A percentile compares a stretch with the other conserved stretches of the same genome.
Conservation (phyloP, 1,284 basidiomycete genomes). For the Boletus semigastroideus region DNA sequence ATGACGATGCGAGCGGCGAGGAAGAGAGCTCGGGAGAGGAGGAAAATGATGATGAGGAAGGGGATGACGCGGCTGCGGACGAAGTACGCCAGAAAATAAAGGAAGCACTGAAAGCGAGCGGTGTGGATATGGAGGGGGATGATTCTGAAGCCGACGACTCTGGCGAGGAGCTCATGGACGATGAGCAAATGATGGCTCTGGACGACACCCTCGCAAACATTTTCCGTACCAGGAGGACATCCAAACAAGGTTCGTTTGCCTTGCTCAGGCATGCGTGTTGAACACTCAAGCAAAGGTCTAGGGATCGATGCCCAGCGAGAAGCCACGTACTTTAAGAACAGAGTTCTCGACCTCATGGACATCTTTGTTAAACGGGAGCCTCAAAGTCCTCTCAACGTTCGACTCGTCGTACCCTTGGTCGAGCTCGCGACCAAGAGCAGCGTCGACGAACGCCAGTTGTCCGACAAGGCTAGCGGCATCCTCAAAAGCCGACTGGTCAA, state of each 20-base stretch:
- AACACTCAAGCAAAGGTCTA: conserved; percentile 24
- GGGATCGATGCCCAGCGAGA: conserved; percentile 73
- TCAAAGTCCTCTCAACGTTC: conserved; percentile 63
- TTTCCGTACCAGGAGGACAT: conserved; percentile 73
- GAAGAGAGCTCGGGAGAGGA: conserved; percentile 36
- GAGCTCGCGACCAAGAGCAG: conserved; percentile 67
- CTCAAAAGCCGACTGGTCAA: conserved; percentile 76
- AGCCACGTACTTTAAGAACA: conserved; percentile 92
- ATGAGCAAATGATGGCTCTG: conserved; percentile 97
- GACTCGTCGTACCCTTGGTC: conserved; percentile 74
- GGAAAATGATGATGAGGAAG: conserved; percentile 40
- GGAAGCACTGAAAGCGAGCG: conserved; percentile 75
- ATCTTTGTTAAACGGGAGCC: conserved; percentile 78
- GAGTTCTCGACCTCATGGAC: conserved; percentile 90
- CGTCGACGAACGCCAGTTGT: conserved; percentile 80
- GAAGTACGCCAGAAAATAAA: conserved; percentile 78
- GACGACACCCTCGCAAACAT: conserved; percentile 92
- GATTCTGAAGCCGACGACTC: conserved; percentile 38
- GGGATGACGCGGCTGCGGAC: conserved; percentile 53
- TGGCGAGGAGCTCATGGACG: conserved; percentile 80
- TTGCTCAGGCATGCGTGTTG: not conserved
- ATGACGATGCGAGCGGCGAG: conserved; percentile 27
- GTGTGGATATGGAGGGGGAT: conserved; percentile 56
- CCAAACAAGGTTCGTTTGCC: conserved; percentile 54
- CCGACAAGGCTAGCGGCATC: conserved; percentile 82